Base-by-base conservation (phyloP, 495 filamentous ascomycete species). In the Neurospora intermedia region DNA sequence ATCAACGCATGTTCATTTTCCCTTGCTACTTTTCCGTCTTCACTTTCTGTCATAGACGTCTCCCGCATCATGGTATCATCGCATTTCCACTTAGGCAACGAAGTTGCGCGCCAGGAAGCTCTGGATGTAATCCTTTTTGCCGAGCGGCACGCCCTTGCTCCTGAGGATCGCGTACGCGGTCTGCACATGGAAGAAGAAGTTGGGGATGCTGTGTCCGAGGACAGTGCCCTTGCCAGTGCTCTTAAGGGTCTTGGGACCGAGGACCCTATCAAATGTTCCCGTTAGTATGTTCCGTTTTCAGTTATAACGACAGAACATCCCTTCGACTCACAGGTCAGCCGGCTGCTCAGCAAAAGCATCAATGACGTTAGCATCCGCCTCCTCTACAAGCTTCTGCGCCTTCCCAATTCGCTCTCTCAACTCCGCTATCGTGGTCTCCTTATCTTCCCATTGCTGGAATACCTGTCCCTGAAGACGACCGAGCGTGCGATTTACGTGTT, bases 101-200 rank as follows among this genome's bases (percentile, higher is more conserved):
- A 43, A 18, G 42, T 43, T 15, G 0, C 13, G 4, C 42, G 16
- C 16, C 62, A 83, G 69, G 43, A 81, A 83, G 27, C 70, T 39
- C 48, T 69, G 76, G 46, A 88, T 40, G 71, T 80, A 91, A 78
- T 90, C 85, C 45, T 42, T 42, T 82, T 90, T 90, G 5, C 86
- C 86, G 13, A 91, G n/a, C 0, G 84, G 82, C 70, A 89, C 88
- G 3, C 89, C 88, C 74, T 86, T 81, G 48, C 77, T 78, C 23
- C 88, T 78, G 70, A 91, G 77, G 71, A 91, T 86, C 4, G 73
- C 79, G 78, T 90, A 90, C 42, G 87, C 80, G 5, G 81, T 88
- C 23, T 77, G 79, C 40, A 87, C 66, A 77, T 91, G 89, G 80
- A 91, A 91, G 74, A 81, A 87, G 72, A 89, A 82, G 74, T 91